Conservation (phyloP, 1,139 yeast species). For the Saccharomyces pastorianus region DNA sequence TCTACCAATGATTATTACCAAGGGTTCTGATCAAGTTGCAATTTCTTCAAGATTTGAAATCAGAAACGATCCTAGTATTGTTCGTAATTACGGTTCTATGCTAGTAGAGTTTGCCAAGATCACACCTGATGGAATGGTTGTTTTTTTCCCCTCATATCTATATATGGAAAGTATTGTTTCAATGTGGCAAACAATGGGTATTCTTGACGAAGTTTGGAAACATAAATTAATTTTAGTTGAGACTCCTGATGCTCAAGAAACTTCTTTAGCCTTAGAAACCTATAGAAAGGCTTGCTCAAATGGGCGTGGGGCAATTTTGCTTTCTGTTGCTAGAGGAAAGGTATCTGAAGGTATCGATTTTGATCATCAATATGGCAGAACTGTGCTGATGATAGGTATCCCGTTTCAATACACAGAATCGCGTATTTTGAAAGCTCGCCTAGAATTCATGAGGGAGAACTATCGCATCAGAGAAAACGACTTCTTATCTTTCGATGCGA, state of each 20-base stretch:
- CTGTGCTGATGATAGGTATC: constrained; percentile 96
- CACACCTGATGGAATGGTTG: constrained; percentile 97
- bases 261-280: constrained; percentile 89
- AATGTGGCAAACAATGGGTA: constrained; percentile 98
- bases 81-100: constrained; percentile 89
- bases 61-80: constrained; percentile 95
- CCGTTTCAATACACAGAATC: constrained; percentile 98
- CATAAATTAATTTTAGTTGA: constrained; percentile 92
- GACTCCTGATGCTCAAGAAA: constrained; percentile 98
- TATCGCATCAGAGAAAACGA: constrained; percentile 90
- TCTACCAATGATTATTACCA: constrained; percentile 90
- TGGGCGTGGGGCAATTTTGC: constrained; percentile 92
- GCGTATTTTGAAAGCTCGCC: constrained; percentile 84
- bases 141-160: constrained; percentile 90
- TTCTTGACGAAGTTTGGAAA: constrained; percentile 96
- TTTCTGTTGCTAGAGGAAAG: constrained; percentile 97
- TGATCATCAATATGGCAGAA: constrained; percentile 95
- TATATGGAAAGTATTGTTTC: constrained; percentile 97
- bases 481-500: constrained; percentile 93
- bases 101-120: constrained; percentile 87
- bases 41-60: constrained; percentile 94
- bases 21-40: constrained; percentile 96
- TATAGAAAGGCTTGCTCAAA: constrained; percentile 93
- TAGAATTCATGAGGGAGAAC: constrained; percentile 88
- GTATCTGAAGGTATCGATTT: constrained; percentile 98